Evolutionary conservation across 306 rosid genomes (phyloP).

Genomic region (Vicia sativa): DNA sequence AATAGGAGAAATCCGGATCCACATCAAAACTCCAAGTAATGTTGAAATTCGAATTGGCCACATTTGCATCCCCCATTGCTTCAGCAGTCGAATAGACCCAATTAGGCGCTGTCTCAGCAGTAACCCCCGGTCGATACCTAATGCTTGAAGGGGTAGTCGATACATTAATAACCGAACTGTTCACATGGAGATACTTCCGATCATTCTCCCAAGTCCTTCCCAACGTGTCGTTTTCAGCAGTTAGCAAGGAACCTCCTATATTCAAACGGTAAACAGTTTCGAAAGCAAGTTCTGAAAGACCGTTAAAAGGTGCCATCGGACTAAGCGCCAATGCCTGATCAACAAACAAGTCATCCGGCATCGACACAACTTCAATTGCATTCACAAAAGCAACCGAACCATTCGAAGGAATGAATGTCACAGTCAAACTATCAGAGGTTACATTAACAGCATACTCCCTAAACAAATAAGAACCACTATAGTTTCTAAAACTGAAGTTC

Average conservation of each 20-base stretch:
- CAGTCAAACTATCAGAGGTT: constrained; percentile 61
- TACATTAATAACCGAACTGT: constrained; percentile 69
- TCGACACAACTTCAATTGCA: constrained; percentile 90
- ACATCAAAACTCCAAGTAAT: constrained; percentile 86
- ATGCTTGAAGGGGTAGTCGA: constrained; percentile 61
- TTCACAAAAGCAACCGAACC: constrained; percentile 79
- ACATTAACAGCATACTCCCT: constrained; percentile 85
- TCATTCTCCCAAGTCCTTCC: constrained; percentile 96
- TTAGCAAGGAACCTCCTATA: constrained; percentile 83
- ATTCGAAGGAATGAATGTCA: constrained; percentile 72
- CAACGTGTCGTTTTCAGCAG: constrained; percentile 78
- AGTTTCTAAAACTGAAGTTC: constrained; percentile 69
- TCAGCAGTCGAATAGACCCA: constrained; percentile 91
- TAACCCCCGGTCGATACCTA: constrained; percentile 56
- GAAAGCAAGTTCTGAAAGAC: constrained; percentile 66
- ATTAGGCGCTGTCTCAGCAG: constrained; percentile 83
- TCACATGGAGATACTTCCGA: constrained; percentile 73
- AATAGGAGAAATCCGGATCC: constrained; percentile 69
- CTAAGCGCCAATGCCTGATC: constrained; percentile 76
- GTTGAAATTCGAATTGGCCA: constrained; percentile 72
- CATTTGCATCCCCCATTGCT: constrained; percentile 75
- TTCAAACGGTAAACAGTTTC: constrained; percentile 88
- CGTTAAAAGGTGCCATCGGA: constrained; percentile 63
- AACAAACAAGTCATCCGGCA: constrained; percentile 70
- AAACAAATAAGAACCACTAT: constrained; percentile 70